A percentile compares a stretch with the other conserved stretches of the same genome.
phyloP scores from a whole-genome alignment of 352 stramenopile genomes.

The Pelagophyceae sp. region DNA sequence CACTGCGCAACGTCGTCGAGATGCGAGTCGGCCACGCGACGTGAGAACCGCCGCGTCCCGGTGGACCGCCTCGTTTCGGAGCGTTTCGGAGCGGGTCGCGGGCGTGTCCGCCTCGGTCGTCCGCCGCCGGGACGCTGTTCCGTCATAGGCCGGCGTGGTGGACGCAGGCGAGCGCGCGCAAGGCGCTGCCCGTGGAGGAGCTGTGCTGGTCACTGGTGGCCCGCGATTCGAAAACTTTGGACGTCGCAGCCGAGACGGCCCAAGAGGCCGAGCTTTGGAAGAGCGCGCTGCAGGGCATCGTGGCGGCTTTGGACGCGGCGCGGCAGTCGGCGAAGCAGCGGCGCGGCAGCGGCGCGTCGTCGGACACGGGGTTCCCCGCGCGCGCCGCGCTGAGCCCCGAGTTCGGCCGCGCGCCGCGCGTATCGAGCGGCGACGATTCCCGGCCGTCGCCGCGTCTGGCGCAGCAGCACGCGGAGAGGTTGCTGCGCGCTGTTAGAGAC shows the following conservation, averaged over 20 bases:
- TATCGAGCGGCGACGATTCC: not conserved
- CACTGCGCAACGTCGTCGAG: not conserved
- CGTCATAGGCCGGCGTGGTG: slow-evolving; percentile 15
- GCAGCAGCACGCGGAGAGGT: not conserved
- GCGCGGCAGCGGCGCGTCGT: not conserved
- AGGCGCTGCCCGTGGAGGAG: slow-evolving; percentile 2
- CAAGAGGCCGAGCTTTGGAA: slow-evolving; percentile 14
- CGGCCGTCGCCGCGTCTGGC: too few relatives aligned
- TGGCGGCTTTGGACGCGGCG: not conserved
- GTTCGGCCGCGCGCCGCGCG: not conserved
- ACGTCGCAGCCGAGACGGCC: slow-evolving; percentile 7
- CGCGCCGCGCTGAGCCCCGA: not conserved
- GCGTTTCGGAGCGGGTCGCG: too few relatives aligned
- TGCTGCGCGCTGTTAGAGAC: not conserved
- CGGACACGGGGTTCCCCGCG: not conserved
- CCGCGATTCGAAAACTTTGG: not conserved
- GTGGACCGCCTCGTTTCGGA: too few relatives aligned
- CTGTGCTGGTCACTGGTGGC: slow-evolving; percentile 9
- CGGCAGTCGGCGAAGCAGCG: not conserved
- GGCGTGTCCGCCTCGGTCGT: too few relatives aligned
- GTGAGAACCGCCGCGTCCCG: too few relatives aligned
- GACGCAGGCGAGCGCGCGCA: slow-evolving; percentile 1
- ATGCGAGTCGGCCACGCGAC: slow-evolving; percentile 10
- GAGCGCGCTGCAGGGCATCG: not conserved
- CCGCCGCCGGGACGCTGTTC: too few relatives aligned